phyloP scores from a whole-genome alignment of 176 grass and related monocot species.

The Zoysia japonica region DNA sequence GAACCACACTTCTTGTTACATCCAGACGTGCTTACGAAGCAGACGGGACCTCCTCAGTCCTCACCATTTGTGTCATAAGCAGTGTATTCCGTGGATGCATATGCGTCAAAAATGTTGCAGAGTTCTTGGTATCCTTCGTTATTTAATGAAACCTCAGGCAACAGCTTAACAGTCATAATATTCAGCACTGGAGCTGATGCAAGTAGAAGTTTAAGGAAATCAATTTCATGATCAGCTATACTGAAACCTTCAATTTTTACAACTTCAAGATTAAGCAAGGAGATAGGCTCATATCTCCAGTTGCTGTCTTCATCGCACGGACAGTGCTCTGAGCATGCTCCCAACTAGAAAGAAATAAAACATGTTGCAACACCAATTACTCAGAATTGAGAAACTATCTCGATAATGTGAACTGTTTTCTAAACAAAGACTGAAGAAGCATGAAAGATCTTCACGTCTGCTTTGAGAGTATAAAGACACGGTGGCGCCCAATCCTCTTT shows the following conservation, averaged over 20 bases:
- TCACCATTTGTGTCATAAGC: background rate
- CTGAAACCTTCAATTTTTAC: background rate
- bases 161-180: background rate
- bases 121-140: background rate
- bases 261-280: background rate
- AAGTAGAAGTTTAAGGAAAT: background rate
- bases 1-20: background rate
- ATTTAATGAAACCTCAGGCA: background rate
- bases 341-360: background rate
- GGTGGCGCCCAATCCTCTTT: constrained; percentile 66
- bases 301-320: background rate
- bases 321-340: background rate
- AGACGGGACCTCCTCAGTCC: background rate
- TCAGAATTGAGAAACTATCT: no score
- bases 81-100: background rate
- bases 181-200: background rate
- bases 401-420: no score
- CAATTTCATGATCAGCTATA: background rate
- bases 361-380: background rate
- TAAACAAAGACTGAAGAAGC: no score
- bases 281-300: background rate
- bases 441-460: constrained; percentile 12
- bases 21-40: background rate
- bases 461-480: constrained; percentile 74
- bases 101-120: background rate